phyloP scores from a whole-genome alignment of 768 basidiomycete genomes.

The Dioszegia crocea region DNA sequence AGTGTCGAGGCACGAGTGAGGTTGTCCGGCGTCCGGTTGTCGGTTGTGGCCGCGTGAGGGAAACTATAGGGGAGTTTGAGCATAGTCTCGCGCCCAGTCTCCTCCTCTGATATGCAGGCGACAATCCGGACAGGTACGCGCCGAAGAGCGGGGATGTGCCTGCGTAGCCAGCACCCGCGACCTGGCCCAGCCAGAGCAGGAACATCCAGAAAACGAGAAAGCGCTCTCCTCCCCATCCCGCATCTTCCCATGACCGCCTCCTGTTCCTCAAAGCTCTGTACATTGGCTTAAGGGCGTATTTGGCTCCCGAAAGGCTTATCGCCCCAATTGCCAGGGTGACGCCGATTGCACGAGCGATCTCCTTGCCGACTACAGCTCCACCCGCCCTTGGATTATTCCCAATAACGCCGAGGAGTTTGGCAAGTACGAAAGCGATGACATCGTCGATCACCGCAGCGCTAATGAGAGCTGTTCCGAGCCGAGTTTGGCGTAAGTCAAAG shows the following conservation, averaged over 20 bases:
- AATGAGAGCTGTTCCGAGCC: slow-evolving; percentile 59
- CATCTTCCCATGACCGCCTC: background rate
- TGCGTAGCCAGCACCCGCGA: slow-evolving; percentile 55
- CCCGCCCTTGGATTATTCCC: slow-evolving; percentile 13
- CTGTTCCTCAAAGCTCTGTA: slow-evolving; percentile 9
- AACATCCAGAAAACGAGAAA: slow-evolving; percentile 38
- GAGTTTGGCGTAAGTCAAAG: slow-evolving; percentile 54
- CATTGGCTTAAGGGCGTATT: slow-evolving; percentile 35
- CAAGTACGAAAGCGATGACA: slow-evolving; percentile 60
- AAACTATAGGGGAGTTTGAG: background rate
- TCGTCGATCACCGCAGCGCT: slow-evolving; percentile 66
- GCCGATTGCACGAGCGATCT: slow-evolving; percentile 58
- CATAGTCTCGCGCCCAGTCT: background rate
- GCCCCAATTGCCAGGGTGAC: slow-evolving; percentile 58
- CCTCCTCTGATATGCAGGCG: slow-evolving; percentile 41
- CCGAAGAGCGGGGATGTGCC: slow-evolving; percentile 64
- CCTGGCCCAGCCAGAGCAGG: slow-evolving; percentile 53
- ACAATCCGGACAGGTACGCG: slow-evolving; percentile 61
- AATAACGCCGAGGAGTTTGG: slow-evolving; percentile 54
- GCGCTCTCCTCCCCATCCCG: slow-evolving; percentile 2
- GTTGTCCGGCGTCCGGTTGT: background rate
- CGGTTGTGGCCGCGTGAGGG: background rate
- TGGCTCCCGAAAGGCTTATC: slow-evolving; percentile 50
- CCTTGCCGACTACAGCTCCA: slow-evolving; percentile 18
- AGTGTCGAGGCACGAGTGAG: background rate